Base-by-base conservation (phyloP, 1,284 basidiomycete genomes). In the Schizopora paradoxa region DNA sequence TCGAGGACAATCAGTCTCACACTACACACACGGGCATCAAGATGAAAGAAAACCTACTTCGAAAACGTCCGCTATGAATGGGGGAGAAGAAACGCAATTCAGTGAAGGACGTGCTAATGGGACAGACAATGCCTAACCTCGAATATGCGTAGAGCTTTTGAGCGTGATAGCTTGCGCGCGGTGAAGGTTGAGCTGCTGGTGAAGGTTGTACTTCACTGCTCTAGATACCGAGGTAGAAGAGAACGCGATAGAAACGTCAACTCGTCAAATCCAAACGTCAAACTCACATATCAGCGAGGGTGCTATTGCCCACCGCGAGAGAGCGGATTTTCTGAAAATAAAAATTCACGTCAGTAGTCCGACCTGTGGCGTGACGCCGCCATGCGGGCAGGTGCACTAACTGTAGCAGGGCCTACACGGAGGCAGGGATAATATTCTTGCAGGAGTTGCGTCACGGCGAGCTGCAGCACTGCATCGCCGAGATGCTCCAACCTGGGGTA, bases 401-500 rank as follows among this genome's bases (percentile, higher is more conserved):
- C 86, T 43, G 86, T 86, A 3, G 79, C 76, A 21, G 86, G 82
- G 1, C 85, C 85, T 26, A 88, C 86, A 16, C 76, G 76, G n/a
- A 88, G 62, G 47, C 74, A 68, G 0, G 84, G 85, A 62, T 75
- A 83, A 56, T 72, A 69, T 7, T 82, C 72, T 33, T 73, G 62
- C 58, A 88, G 64, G 28, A 86, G 67, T 35, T 61, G 65, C 0
- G 86, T 86, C 21, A 87, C 77, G 23, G 77, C 66, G 16, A 87
- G 61, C 13, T 76, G 76, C 1, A 88, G 66, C 22, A 88, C 83
- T 5, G 76, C 68, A 56, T 88, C 85, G 0, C 86, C 85, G 3
- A 87, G 65, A 60, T 85, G 81, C 58, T 88, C 85, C 45, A 75
- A 72, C 58, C 85, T 88, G 56, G 16, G 8, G 11, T 13, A 19